These are phyloP conservation scores for Backusella westeae DNA, from an alignment of 192 early-diverging fungal genomes.

Conservation along the genomic window DNA sequence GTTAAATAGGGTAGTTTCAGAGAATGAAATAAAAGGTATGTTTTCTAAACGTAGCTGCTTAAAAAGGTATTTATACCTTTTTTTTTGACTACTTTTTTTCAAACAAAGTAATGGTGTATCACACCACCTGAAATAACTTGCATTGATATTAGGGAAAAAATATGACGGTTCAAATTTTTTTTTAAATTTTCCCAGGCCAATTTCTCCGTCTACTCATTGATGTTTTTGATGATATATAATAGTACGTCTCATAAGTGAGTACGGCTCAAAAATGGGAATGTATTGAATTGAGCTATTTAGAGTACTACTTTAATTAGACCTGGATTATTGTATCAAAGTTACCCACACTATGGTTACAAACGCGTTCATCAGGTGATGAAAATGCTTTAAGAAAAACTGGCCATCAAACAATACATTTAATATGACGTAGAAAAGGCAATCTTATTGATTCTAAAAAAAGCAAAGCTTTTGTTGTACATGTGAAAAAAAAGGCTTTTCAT, in stretches of 20 bases:
- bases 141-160: conserved; percentile 1
- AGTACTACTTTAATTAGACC: neutral
- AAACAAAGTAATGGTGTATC: neutral
- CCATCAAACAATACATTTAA: neutral
- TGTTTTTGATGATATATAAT: neutral
- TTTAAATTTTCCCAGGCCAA: neutral
- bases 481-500: neutral
- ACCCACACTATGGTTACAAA: neutral
- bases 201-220: neutral
- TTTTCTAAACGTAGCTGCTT: neutral
- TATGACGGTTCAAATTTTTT: neutral
- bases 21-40: neutral
- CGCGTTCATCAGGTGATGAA: conserved; percentile 5
- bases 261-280: neutral
- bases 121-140: neutral
- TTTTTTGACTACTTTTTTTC: conserved; percentile 8
- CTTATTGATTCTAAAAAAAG: neutral
- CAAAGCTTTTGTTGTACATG: conserved; percentile 1
- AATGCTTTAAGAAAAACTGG: neutral
- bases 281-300: neutral
- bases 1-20: neutral
- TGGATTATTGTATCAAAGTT: neutral
- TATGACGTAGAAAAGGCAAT: conserved; percentile 1
- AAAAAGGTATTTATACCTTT: neutral
- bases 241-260: neutral